Base-by-base conservation (phyloP, 2,329 filamentous ascomycete genomes). In the Neofusicoccum laricinum region DNA sequence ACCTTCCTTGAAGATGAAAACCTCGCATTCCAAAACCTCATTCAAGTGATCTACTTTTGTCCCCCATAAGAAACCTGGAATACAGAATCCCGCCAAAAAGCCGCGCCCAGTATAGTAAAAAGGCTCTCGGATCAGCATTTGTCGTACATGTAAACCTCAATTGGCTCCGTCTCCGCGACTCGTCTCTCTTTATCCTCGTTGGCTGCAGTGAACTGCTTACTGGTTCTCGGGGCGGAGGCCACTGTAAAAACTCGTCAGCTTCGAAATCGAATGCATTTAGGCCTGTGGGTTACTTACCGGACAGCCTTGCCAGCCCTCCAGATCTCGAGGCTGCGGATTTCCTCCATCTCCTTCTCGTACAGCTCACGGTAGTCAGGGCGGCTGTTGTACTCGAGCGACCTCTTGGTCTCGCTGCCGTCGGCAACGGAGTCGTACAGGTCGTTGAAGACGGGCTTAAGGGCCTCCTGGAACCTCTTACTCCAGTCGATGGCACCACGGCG, bases 401-500 rank as follows among this genome's bases (percentile, higher is more conserved):
- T 89, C 89, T 95, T 85, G 76, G 95, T 99, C 90, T 99, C 95
- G 77, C 87, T 88, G 77, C 95, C 95, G 75, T 93, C 88, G 81
- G 88, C 88, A 77, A 99, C 95, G 68, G 90, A 89, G 82, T 96
- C 90, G 85, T 99, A 99, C 67, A 99, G 90, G 76, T 91, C 86
- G 84, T 97, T 94, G 88, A 99, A 99, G 78, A 99, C 90, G 76
- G 95, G 95, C 90, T 98, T 98, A 78, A 99, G 88, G 78, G 91
- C 93, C 72, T 94, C 91, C 91, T 97, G 97, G 92, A 99, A 99
- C 79, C 86, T 87, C 81, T 90, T 89, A 79, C 90, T 94, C 95
- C 95, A 99, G 88, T 99, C 95, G 79, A 99, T 96, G 83, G 95
- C 95, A 82, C 95, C 95, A 78, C 95, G 93, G 77, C 95, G 92